phyloP scores from a whole-genome alignment of 2,329 filamentous ascomycete genomes.

The Penicillium hordei region DNA sequence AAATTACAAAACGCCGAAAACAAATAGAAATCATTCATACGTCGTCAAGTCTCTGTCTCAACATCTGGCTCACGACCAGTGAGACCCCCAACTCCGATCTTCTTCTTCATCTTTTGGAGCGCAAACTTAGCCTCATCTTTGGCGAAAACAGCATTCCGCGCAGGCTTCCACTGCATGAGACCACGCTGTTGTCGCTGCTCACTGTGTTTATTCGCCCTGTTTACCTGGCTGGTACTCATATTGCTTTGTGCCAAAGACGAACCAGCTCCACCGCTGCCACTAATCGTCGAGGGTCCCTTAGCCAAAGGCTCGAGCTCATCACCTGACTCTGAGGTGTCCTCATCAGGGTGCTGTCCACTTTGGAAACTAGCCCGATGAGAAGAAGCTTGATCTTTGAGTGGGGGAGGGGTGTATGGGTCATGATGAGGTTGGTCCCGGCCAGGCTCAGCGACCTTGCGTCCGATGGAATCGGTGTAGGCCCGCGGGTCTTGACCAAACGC shows the following conservation, averaged over 20 bases:
- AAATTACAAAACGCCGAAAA: background rate
- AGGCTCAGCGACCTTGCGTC: conserved; percentile 57
- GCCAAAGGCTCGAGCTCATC: conserved; percentile 5
- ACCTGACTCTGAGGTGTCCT: conserved; percentile 8
- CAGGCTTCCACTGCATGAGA: conserved; percentile 92
- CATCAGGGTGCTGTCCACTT: conserved; percentile 21
- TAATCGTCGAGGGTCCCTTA: conserved; percentile 19
- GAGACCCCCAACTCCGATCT: conserved; percentile 64
- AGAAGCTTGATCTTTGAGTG: conserved; percentile 28
- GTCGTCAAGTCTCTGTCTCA: conserved; percentile 64
- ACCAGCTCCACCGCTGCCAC: conserved; percentile 10
- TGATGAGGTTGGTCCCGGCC: conserved; percentile 54
- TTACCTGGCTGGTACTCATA: conserved; percentile 23
- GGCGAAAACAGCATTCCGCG: conserved; percentile 80
- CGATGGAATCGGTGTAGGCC: conserved; percentile 55
- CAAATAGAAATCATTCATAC: background rate
- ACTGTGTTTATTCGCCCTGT: conserved; percentile 43
- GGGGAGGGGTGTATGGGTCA: conserved; percentile 52
- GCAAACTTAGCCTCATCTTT: conserved; percentile 85
- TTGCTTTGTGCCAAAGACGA: conserved; percentile 16
- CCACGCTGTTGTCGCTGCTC: conserved; percentile 85
- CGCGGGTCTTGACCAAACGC: conserved; percentile 79
- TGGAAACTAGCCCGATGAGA: background rate
- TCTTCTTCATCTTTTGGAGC: conserved; percentile 70
- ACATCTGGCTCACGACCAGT: conserved; percentile 82